Conservation (phyloP, 75 land plant genomes). For the Cryptomeria japonica region DNA sequence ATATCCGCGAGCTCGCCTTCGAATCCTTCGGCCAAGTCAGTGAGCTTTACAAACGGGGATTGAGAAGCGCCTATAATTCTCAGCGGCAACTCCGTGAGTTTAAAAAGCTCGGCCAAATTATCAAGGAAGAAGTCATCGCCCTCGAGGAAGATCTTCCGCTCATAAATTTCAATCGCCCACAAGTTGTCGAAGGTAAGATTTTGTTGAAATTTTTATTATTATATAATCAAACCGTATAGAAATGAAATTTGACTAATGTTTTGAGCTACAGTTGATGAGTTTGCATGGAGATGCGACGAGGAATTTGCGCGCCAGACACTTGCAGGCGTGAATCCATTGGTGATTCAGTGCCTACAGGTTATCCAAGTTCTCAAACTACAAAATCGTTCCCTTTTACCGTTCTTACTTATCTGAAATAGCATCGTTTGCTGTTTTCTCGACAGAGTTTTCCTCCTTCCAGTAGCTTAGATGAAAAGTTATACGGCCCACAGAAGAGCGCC, state of each 20-base stretch:
- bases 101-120: no score
- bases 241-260: background rate
- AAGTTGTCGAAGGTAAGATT: constrained; percentile 8
- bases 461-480: constrained; percentile 55
- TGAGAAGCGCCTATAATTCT: background rate
- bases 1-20: constrained; percentile 23
- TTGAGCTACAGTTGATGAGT: constrained; percentile 4
- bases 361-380: background rate
- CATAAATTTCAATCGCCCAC: constrained; percentile 5
- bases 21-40: constrained; percentile 28
- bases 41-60: constrained; percentile 17
- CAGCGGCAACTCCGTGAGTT: background rate
- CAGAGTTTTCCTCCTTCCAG: constrained; percentile 74
- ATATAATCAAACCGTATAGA: background rate
- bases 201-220: background rate
- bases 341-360: constrained; percentile 29
- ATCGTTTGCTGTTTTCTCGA: background rate
- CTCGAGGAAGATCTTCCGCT: background rate
- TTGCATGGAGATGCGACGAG: constrained; percentile 31
- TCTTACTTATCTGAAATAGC: constrained; percentile 24
- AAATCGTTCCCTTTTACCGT: background rate
- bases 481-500: constrained; percentile 71
- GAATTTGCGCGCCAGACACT: constrained; percentile 44
- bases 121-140: no score
- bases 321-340: constrained; percentile 37